These are phyloP conservation scores for Pleurotus giganteus DNA, from an alignment of 768 basidiomycete species.

Conservation along the genomic window DNA sequence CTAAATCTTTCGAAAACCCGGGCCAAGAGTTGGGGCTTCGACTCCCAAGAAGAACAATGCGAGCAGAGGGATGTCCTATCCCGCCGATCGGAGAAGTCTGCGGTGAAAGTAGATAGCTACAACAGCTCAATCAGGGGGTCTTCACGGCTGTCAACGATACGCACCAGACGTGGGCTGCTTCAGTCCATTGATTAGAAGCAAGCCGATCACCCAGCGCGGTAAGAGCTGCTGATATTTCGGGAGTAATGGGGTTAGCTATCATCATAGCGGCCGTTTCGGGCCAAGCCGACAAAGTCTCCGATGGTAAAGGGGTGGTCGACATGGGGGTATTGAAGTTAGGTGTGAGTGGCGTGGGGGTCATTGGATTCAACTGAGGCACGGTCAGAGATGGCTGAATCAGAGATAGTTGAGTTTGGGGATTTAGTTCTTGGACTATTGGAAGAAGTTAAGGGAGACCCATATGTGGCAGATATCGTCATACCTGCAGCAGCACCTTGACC, in stretches of 20 bases:
- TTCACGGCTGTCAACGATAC: conserved; percentile 21
- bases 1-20: conserved; percentile 61
- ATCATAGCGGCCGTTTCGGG: conserved; percentile 84
- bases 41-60: conserved; percentile 73
- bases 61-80: conserved; percentile 60
- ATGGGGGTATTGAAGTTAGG: conserved; percentile 56
- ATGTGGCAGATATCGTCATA: conserved; percentile 31
- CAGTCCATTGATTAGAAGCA: conserved; percentile 63
- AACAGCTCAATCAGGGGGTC: conserved; percentile 12
- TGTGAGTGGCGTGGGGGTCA: conserved; percentile 55
- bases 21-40: conserved; percentile 51
- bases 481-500: conserved; percentile 79
- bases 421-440: conserved; percentile 67
- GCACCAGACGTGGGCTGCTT: conserved; percentile 93
- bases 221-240: conserved; percentile 72
- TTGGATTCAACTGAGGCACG: conserved; percentile 25
- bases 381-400: conserved; percentile 39
- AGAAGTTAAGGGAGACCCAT: conserved; percentile 1
- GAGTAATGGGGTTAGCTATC: conserved; percentile 61
- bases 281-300: conserved; percentile 74
- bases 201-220: conserved; percentile 86
- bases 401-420: conserved; percentile 55
- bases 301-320: conserved; percentile 46
- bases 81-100: conserved; percentile 76
- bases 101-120: conserved; percentile 83